Evolutionary conservation across 768 basidiomycete species (phyloP).

Genomic region (Lenzites betulinus): DNA sequence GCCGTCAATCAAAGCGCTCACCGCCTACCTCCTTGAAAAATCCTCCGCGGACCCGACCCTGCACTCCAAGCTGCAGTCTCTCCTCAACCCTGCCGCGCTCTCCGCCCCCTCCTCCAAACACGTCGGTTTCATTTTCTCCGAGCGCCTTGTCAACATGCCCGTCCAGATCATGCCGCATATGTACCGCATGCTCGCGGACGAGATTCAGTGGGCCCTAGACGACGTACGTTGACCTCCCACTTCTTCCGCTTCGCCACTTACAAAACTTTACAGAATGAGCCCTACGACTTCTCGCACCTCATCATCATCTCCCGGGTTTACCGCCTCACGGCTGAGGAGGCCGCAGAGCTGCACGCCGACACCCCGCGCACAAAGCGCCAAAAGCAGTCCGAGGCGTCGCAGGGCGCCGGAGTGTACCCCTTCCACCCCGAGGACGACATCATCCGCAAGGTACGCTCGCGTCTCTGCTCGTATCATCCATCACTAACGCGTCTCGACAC

Average conservation of each 20-base stretch:
- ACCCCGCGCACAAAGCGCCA: constrained; percentile 41
- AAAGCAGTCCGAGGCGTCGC: constrained; percentile 40
- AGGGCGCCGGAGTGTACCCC: constrained; percentile 52
- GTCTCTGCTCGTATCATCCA: not conserved
- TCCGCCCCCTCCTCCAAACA: constrained; percentile 46
- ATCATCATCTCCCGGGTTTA: constrained; percentile 81
- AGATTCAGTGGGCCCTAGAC: constrained; percentile 71
- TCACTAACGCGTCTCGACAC: constrained; percentile 4
- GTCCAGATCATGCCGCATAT: constrained; percentile 90
- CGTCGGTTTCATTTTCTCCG: constrained; percentile 84
- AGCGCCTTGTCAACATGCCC: constrained; percentile 94
- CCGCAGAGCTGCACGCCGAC: constrained; percentile 47
- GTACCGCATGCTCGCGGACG: constrained; percentile 86
- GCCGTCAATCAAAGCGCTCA: constrained; percentile 67
- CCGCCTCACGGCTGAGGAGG: constrained; percentile 70
- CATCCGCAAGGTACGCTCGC: constrained; percentile 58
- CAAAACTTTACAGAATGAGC: constrained; percentile 45
- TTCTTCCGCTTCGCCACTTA: not conserved
- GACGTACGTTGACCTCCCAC: constrained; percentile 48
- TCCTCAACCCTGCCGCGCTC: constrained; percentile 43
- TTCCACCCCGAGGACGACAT: constrained; percentile 89
- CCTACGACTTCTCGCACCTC: constrained; percentile 72
- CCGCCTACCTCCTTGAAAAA: constrained; percentile 69
- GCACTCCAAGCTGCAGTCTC: constrained; percentile 52
- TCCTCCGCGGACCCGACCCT: constrained; percentile 50